Base-by-base conservation (phyloP, 768 basidiomycete genomes). In the Leccinum aurantiacum region DNA sequence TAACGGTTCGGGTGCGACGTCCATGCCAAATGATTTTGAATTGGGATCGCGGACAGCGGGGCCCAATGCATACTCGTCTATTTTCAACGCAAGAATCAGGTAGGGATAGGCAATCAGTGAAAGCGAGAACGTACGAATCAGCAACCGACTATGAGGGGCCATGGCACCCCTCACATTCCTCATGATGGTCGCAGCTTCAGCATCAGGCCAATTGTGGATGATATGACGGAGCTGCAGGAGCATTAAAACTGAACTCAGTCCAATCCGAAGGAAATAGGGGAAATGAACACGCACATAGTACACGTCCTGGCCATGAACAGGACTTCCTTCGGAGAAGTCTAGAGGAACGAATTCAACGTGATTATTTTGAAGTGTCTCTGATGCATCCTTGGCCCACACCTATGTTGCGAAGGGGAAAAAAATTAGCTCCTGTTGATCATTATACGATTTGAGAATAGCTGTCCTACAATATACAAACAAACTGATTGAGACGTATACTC, bases 1-100 rank as follows among this genome's bases (percentile, higher is more conserved):
- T 52, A 84, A 68, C 0, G 80, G 82, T 56, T 77, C 75, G 0
- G 80, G 81, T 2, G 79, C 80, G 60, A 64, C 53, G 6, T 69
- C 67, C 70, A 61, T 41, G 41, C 58, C 60, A 33, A 53, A 60
- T 11, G 54, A 60, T 13, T 60, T 54, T 4, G 50, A 29, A 29
- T 33, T 54, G 14, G 56, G 51, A 24, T 64, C 60, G 22, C 53
- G 60, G 24, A 57, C 27, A 17, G 64, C 66, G 5, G 58, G 47
- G 24, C 33, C 56, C 47, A 71, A 11, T n/a, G 62, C 63, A 3
- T 63, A 66, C 51, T 71, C 70, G 6, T 72, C 71, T 72, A 24
- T 56, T 48, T 22, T 44, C 13, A 15, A 10, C 24, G 11, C 25
- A 37, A 5, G 2, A 27, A 4, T 35, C 38, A 4, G 24, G 37